phyloP scores from a whole-genome alignment of 495 filamentous ascomycete species.

The Pyronema domesticum region DNA sequence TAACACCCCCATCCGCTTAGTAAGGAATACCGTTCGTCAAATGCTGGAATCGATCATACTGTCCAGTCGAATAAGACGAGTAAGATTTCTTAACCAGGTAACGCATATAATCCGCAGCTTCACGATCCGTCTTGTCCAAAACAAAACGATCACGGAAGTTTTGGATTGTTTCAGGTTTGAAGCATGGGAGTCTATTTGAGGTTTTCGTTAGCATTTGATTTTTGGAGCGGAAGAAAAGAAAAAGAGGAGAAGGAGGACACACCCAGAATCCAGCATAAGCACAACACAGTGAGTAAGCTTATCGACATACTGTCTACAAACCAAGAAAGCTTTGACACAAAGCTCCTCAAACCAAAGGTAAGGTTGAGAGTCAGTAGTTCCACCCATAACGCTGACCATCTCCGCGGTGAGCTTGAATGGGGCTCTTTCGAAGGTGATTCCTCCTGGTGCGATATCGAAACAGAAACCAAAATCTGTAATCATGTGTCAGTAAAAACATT shows the following conservation, averaged over 20 bases:
- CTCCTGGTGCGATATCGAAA: constrained; percentile 95
- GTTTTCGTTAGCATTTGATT: background rate
- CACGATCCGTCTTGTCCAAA: constrained; percentile 77
- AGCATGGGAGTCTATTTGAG: constrained; percentile 54
- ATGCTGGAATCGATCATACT: constrained; percentile 93
- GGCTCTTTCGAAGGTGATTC: constrained; percentile 88
- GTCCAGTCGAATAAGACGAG: constrained; percentile 68
- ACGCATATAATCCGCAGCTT: constrained; percentile 87
- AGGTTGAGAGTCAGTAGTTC: constrained; percentile 60
- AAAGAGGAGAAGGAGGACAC: constrained; percentile 7
- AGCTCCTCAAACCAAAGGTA: constrained; percentile 96
- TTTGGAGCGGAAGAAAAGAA: background rate
- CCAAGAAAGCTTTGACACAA: constrained; percentile 87
- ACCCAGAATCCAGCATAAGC: constrained; percentile 86
- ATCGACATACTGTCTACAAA: constrained; percentile 66
- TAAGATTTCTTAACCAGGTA: constrained; percentile 77
- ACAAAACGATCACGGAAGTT: constrained; percentile 90
- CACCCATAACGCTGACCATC: constrained; percentile 97
- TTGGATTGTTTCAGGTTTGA: constrained; percentile 87
- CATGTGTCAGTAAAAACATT: constrained; percentile 1
- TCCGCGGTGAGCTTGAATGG: constrained; percentile 96
- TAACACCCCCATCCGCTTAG: constrained; percentile 26
- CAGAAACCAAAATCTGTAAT: constrained; percentile 83
- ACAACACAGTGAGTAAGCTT: constrained; percentile 77
- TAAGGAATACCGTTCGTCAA: constrained; percentile 97